Percentiles rank a stretch among this genome's conserved stretches.
Conservation (phyloP, 305 asterid species). For the Coffea humblotiana region DNA sequence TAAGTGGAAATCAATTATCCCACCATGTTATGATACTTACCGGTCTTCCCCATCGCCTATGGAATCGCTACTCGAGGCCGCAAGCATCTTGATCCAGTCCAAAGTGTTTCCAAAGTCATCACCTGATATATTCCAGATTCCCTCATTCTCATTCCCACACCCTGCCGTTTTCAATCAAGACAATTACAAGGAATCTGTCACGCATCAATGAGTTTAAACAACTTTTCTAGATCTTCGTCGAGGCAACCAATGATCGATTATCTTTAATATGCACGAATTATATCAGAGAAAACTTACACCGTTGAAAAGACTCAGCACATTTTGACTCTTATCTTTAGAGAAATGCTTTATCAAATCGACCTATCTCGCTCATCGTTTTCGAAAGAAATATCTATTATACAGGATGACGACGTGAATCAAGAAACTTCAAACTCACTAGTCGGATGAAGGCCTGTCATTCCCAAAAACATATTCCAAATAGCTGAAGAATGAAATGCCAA, state of each 20-base stretch:
- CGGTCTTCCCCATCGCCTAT: background rate
- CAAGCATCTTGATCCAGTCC: background rate
- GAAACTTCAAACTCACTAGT: background rate
- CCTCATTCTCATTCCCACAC: background rate
- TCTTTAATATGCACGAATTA: background rate
- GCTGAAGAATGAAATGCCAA: background rate
- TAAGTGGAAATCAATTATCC: background rate
- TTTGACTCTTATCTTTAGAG: too few relatives aligned
- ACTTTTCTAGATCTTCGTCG: background rate
- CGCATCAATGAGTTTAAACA: too few relatives aligned
- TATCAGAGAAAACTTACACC: too few relatives aligned
- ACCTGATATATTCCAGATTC: background rate
- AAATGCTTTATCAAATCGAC: too few relatives aligned
- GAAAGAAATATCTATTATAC: too few relatives aligned
- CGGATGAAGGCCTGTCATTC: background rate
- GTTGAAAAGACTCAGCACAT: too few relatives aligned
- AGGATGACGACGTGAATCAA: background rate
- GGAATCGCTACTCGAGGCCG: constrained; percentile 10
- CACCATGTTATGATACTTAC: background rate
- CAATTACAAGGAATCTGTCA: background rate
- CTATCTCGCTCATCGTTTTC: too few relatives aligned
- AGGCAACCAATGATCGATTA: background rate
- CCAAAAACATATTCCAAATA: background rate
- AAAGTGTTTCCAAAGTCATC: background rate
- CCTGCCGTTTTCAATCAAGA: background rate